Base-by-base conservation (phyloP, 345 rosid species). In the Raphanus raphanistrum region DNA sequence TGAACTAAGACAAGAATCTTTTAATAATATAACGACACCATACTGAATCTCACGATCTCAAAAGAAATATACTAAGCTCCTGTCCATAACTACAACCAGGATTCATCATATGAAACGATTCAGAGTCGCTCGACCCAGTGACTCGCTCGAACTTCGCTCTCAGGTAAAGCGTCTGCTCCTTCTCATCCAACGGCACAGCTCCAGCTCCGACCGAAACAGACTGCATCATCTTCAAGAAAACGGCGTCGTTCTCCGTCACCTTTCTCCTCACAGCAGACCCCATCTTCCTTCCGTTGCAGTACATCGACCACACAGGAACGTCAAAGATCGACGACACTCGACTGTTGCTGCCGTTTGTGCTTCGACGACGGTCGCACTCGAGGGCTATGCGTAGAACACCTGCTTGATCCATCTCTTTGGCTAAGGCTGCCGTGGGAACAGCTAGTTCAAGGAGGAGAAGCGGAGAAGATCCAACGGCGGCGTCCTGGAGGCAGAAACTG, bases 241-340 rank as follows among this genome's bases (percentile, higher is more conserved):
- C 83, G 32, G 74, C 84, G 28, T 88, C 97, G 21, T 68, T 80
- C 2, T 15, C 81, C 0, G 80, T 86, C 79, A 84, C 76, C 70
- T 81, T 84, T 58, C 97, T 79, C 79, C 88, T 79, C 7, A 86
- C 83, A 10, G 93, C 95, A 15, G 75, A 87, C 36, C 97, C 97
- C 28, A 86, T 92, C 67, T 90, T 92, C 84, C 93, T 82, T 2
- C 95, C 97, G 68, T 92, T 92, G 74, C 95, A 92, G 78, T 78
- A 90, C 95, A 92, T 87, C 32, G 92, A 82, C 97, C 97, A 92
- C 29, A 89, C 90, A 0, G 93, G 90, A n/a, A 85, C 97, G 43
- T 85, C 73, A 70, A 87, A 87, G 25, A 64, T 88, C 81, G 82
- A 5, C 27, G 57, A 43, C 7, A 60, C 65, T 17, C 71, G 76